Conservation (phyloP, 2,329 filamentous ascomycete species). For the Neospermospora avenae region DNA sequence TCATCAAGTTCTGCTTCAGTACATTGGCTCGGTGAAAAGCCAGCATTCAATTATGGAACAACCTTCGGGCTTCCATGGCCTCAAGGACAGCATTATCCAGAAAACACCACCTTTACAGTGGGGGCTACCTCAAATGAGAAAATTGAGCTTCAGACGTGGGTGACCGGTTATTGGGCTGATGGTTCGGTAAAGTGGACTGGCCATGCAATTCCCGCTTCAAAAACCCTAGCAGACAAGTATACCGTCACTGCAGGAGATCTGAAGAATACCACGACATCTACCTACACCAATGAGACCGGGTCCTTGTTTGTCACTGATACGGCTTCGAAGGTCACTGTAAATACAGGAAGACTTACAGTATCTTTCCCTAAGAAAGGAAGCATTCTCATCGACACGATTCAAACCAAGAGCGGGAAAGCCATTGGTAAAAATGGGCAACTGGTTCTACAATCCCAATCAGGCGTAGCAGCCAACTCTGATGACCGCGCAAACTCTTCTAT, state of each 20-base stretch:
- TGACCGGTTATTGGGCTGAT: slow-evolving; percentile 57
- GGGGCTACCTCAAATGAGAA: slow-evolving; percentile 8
- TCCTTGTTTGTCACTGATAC: not conserved
- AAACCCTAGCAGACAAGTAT: slow-evolving; percentile 42
- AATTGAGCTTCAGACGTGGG: slow-evolving; percentile 49
- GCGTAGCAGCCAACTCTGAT: slow-evolving; percentile 36
- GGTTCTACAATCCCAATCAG: slow-evolving; percentile 50
- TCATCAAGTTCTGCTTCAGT: slow-evolving; percentile 11
- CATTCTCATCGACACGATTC: slow-evolving; percentile 18
- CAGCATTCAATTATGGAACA: slow-evolving; percentile 19
- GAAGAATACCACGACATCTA: not conserved
- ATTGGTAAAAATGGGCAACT: slow-evolving; percentile 42
- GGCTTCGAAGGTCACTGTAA: slow-evolving; percentile 9
- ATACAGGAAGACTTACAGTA: slow-evolving; percentile 20
- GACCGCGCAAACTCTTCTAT: slow-evolving; percentile 36
- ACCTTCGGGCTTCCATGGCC: slow-evolving; percentile 27
- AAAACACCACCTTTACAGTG: slow-evolving; percentile 17
- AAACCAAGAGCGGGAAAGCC: slow-evolving; percentile 17
- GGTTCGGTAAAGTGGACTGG: slow-evolving; percentile 60
- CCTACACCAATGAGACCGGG: not conserved
- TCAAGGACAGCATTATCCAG: slow-evolving; percentile 14
- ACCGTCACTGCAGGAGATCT: slow-evolving; percentile 33
- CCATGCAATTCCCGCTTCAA: slow-evolving; percentile 49
- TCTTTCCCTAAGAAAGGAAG: slow-evolving; percentile 21
- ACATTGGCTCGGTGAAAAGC: slow-evolving; percentile 23